These are phyloP conservation scores for Metarhizium brunneum DNA, from an alignment of 2,329 filamentous ascomycete species.

Conservation along the genomic window DNA sequence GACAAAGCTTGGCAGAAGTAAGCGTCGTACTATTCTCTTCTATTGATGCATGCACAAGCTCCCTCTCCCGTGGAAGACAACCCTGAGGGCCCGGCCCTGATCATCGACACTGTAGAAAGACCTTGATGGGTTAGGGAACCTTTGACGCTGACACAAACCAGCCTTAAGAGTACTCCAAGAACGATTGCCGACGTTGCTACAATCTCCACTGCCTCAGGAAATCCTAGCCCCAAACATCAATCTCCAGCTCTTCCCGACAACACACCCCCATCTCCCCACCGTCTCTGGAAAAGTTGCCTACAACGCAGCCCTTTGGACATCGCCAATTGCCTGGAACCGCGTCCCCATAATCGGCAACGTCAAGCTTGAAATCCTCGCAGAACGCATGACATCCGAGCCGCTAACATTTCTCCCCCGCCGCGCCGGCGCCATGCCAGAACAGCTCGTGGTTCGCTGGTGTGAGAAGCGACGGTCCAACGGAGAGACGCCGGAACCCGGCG, in stretches of 20 bases:
- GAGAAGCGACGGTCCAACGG: constrained; percentile 24
- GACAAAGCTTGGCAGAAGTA: constrained; percentile 55
- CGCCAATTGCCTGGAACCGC: constrained; percentile 90
- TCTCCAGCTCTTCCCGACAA: constrained; percentile 62
- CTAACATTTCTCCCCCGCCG: constrained; percentile 36
- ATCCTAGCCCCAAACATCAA: constrained; percentile 68
- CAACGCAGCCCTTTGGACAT: constrained; percentile 88
- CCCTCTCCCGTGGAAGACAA: no score
- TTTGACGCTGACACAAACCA: constrained; percentile 18
- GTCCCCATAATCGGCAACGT: constrained; percentile 88
- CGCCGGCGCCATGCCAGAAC: constrained; percentile 56
- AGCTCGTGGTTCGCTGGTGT: constrained; percentile 86
- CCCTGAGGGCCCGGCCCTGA: neutral
- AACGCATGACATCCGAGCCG: constrained; percentile 67
- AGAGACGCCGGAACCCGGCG: constrained; percentile 24
- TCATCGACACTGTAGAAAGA: neutral
- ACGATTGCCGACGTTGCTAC: constrained; percentile 56
- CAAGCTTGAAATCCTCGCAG: constrained; percentile 75
- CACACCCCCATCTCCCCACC: constrained; percentile 81
- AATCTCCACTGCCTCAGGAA: constrained; percentile 60
- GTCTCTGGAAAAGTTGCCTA: constrained; percentile 88
- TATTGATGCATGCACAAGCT: no score
- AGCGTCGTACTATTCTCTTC: constrained; percentile 11
- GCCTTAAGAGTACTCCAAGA: constrained; percentile 57
- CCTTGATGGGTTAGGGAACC: neutral